These are phyloP conservation scores for Colletotrichum sidae DNA, from an alignment of 2,329 filamentous ascomycete species.

Conservation along the genomic window DNA sequence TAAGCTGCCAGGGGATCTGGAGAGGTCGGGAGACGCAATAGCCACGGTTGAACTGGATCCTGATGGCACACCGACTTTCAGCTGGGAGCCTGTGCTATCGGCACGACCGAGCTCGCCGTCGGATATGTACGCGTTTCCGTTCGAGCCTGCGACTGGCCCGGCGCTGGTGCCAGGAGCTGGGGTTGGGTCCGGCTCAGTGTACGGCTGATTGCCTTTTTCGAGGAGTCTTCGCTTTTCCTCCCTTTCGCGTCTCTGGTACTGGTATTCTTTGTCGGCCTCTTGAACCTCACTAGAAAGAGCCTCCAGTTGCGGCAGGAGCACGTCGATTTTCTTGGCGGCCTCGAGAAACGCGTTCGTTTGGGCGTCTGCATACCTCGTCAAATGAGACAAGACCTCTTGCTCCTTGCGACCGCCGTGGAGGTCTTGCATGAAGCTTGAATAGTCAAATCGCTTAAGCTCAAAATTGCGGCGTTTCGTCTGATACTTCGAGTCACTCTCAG, in stretches of 20 bases:
- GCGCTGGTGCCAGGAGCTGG: conserved; percentile 51
- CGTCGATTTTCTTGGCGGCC: conserved; percentile 88
- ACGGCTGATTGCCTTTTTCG: conserved; percentile 85
- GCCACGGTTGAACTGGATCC: conserved; percentile 49
- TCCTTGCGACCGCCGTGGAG: conserved; percentile 99
- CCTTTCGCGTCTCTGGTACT: conserved; percentile 92
- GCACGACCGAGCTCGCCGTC: conserved; percentile 79
- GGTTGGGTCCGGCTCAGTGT: conserved; percentile 75
- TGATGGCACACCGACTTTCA: conserved; percentile 64
- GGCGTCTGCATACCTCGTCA: conserved; percentile 92
- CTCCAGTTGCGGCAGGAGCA: conserved; percentile 87
- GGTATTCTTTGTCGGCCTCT: conserved; percentile 95
- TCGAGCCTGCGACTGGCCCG: conserved; percentile 48
- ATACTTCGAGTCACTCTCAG: conserved; percentile 95
- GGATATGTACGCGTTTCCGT: conserved; percentile 63
- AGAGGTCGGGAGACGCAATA: conserved; percentile 55
- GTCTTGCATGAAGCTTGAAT: conserved; percentile 99
- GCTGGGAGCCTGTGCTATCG: conserved; percentile 79
- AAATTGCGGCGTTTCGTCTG: conserved; percentile 94
- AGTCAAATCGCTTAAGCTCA: conserved; percentile 97
- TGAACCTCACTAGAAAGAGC: conserved; percentile 90
- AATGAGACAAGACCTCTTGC: conserved; percentile 92
- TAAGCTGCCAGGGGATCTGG: conserved; percentile 68
- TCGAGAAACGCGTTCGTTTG: conserved; percentile 87
- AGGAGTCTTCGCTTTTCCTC: conserved; percentile 92